phyloP scores from a whole-genome alignment of 2,329 filamentous ascomycete species.

The Aspergillus aculeatinus region DNA sequence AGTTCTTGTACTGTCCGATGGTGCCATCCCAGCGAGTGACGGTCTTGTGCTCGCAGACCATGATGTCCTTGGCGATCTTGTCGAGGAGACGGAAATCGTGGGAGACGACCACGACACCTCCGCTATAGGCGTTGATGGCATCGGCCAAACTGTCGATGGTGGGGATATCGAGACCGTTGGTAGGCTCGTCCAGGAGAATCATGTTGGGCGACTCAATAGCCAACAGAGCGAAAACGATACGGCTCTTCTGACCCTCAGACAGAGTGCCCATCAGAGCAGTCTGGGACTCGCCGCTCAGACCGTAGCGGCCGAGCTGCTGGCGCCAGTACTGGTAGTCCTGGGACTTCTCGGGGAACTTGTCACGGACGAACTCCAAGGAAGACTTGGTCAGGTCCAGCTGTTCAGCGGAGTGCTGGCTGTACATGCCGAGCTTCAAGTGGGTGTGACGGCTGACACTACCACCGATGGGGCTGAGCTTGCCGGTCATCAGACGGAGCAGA shows the following conservation, averaged over 20 bases:
- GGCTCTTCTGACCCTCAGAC: constrained; percentile 95
- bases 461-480: constrained; percentile 80
- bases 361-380: constrained; percentile 92
- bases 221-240: constrained; percentile 95
- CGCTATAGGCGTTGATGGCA: constrained; percentile 93
- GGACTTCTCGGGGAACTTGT: constrained; percentile 84
- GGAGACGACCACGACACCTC: constrained; percentile 95
- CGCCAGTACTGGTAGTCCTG: constrained; percentile 99
- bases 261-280: constrained; percentile 97
- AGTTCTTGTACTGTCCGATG: constrained; percentile 96
- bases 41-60: constrained; percentile 98
- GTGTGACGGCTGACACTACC: constrained; percentile 89
- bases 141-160: constrained; percentile 97
- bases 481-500: constrained; percentile 92
- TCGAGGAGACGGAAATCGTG: constrained; percentile 99
- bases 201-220: constrained; percentile 97
- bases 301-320: constrained; percentile 93
- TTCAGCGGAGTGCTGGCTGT: constrained; percentile 97
- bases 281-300: constrained; percentile 87
- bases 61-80: constrained; percentile 99
- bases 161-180: constrained; percentile 98
- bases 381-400: constrained; percentile 98
- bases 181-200: constrained; percentile 96
- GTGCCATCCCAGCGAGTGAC: constrained; percentile 83
- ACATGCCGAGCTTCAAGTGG: constrained; percentile 96